Conservation (phyloP, 345 rosid genomes). For the Isatis tinctoria region DNA sequence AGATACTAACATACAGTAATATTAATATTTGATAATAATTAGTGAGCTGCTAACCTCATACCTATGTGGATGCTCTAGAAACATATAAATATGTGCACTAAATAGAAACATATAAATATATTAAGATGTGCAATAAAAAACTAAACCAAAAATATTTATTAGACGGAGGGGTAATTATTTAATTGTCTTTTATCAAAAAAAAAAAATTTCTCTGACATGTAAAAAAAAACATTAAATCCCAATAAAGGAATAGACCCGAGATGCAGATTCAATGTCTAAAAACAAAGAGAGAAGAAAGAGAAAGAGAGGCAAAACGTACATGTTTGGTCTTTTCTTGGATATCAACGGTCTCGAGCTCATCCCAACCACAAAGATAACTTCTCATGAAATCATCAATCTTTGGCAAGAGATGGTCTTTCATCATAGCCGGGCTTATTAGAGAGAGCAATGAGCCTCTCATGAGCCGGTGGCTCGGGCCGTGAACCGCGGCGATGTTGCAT, state of each 20-base stretch:
- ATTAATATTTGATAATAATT: no score
- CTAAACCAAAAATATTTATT: neutral
- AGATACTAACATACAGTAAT: no score
- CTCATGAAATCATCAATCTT: slow-evolving; percentile 85
- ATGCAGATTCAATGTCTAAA: slow-evolving; percentile 28
- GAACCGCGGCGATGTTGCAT: slow-evolving; percentile 93
- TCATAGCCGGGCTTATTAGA: slow-evolving; percentile 69
- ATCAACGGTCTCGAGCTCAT: slow-evolving; percentile 45
- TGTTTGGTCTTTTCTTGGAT: slow-evolving; percentile 83
- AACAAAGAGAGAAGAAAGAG: slow-evolving; percentile 6
- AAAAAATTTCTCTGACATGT: neutral
- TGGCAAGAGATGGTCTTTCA: slow-evolving; percentile 73
- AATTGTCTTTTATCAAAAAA: neutral
- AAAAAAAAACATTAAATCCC: slow-evolving; percentile 1
- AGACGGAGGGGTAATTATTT: neutral
- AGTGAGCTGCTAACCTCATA: no score
- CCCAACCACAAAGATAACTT: slow-evolving; percentile 72
- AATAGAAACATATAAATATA: neutral
- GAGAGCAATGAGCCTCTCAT: slow-evolving; percentile 87
- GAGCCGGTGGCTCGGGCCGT: slow-evolving; percentile 73
- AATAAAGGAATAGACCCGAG: slow-evolving; percentile 18
- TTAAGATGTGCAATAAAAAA: neutral
- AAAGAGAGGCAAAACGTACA: slow-evolving; percentile 37
- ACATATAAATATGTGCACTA: neutral
- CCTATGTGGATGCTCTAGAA: no score